A percentile compares a stretch with the other conserved stretches of the same genome.
Evolutionary conservation across 2,329 filamentous ascomycete genomes (phyloP).

Genomic region (Botryotinia calthae): DNA sequence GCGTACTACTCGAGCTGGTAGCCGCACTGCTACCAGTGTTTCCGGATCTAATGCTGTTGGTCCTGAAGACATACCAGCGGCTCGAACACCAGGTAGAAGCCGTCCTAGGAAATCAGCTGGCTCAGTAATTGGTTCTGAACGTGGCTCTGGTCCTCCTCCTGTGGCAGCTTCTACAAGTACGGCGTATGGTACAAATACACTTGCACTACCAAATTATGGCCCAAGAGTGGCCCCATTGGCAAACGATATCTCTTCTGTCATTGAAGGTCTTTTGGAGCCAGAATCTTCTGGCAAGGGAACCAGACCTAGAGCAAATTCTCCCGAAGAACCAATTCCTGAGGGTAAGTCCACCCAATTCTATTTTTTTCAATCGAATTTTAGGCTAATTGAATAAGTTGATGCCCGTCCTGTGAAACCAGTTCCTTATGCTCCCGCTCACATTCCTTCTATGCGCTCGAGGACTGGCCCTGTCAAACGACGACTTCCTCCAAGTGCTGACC

Average conservation of each 20-base stretch:
- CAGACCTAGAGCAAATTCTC: neutral
- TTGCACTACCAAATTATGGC: slow-evolving; percentile 22
- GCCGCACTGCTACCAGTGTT: slow-evolving; percentile 29
- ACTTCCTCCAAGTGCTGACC: slow-evolving; percentile 14
- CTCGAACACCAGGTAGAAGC: slow-evolving; percentile 22
- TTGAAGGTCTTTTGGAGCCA: slow-evolving; percentile 27
- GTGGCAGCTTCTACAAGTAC: slow-evolving; percentile 30
- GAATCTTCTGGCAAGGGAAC: neutral
- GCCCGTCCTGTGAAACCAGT: neutral
- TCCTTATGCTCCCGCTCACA: neutral
- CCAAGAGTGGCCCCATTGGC: slow-evolving; percentile 20
- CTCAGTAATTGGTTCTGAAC: slow-evolving; percentile 1
- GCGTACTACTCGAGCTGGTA: slow-evolving; percentile 30
- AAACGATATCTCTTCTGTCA: slow-evolving; percentile 26
- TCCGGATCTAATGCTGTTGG: slow-evolving; percentile 25
- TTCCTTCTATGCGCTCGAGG: slow-evolving; percentile 12
- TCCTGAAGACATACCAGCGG: slow-evolving; percentile 26
- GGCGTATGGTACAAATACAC: slow-evolving; percentile 35
- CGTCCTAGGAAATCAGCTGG: slow-evolving; percentile 11
- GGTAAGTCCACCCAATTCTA: neutral
- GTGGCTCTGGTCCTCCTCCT: slow-evolving; percentile 24
- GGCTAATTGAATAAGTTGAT: slow-evolving; percentile 15
- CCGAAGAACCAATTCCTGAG: neutral
- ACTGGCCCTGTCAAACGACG: slow-evolving; percentile 5
- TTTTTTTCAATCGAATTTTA: neutral